A percentile compares a stretch with the other conserved stretches of the same genome.
phyloP scores from a whole-genome alignment of 2,329 filamentous ascomycete genomes.

The Penicillium oxalicum region DNA sequence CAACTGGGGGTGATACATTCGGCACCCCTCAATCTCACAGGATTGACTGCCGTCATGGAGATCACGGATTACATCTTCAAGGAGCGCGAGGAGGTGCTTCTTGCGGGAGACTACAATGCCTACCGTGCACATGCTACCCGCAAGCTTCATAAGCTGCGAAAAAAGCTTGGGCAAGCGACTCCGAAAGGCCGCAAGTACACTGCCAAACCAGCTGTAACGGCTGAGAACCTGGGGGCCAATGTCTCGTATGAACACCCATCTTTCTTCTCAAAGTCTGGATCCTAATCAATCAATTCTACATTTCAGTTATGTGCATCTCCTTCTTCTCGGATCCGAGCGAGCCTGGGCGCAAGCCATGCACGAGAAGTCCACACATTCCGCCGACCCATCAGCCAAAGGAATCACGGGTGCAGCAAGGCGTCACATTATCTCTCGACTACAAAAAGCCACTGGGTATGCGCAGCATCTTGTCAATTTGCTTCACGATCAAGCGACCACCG shows the following conservation, averaged over 20 bases:
- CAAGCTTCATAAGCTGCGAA: conserved; percentile 74
- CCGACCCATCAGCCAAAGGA: conserved; percentile 65
- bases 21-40: conserved; percentile 5
- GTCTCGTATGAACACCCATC: conserved; percentile 57
- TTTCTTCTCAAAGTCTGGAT: neutral
- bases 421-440: conserved; percentile 81
- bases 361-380: conserved; percentile 76
- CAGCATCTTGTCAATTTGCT: conserved; percentile 62
- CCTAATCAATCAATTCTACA: conserved; percentile 3
- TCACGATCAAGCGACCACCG: conserved; percentile 55
- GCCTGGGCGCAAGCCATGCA: conserved; percentile 95
- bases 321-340: conserved; percentile 79
- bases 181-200: conserved; percentile 82
- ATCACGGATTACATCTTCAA: conserved; percentile 79
- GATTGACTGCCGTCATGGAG: conserved; percentile 57
- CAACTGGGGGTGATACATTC: conserved; percentile 5
- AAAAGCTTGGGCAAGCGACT: conserved; percentile 76
- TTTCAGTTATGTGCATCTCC: conserved; percentile 65
- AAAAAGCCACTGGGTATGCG: conserved; percentile 70
- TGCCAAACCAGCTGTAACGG: conserved; percentile 62
- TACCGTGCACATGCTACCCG: conserved; percentile 77
- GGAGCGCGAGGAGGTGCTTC: conserved; percentile 73
- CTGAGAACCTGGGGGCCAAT: conserved; percentile 68
- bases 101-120: conserved; percentile 80
- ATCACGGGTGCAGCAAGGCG: conserved; percentile 73